These are phyloP conservation scores for Candida adriatica DNA, from an alignment of 805 yeast species.

Conservation along the genomic window DNA sequence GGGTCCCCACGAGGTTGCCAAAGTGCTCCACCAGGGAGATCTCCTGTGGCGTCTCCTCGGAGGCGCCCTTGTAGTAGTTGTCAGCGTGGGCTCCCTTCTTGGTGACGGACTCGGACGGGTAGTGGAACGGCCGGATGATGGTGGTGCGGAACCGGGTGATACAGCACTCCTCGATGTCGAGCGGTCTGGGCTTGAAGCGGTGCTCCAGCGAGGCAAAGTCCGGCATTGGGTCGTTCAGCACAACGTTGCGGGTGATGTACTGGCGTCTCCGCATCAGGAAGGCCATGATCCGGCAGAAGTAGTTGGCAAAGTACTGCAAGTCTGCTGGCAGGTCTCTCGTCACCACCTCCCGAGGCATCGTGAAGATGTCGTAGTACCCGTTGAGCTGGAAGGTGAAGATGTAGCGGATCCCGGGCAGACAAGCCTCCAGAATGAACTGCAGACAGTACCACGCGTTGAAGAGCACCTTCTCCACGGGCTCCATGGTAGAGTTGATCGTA, in stretches of 20 bases:
- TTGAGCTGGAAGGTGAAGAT: conserved; percentile 17
- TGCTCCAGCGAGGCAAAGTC: conserved; percentile 6
- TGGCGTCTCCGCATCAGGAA: conserved; percentile 16
- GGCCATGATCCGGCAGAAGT: conserved; percentile 16
- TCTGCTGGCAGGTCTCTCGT: conserved; percentile 6
- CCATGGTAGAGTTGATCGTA: conserved; percentile 9
- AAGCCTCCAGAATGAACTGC: conserved; percentile 12
- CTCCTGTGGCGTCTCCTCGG: conserved; percentile 1
- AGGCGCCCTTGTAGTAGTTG: conserved; percentile 6
- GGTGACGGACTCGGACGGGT: conserved; percentile 14
- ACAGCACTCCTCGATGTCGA: conserved; percentile 18
- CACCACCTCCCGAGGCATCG: conserved; percentile 9
- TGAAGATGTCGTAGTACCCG: conserved; percentile 15
- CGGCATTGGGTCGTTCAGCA: conserved; percentile 19
- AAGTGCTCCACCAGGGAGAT: conserved; percentile 2
- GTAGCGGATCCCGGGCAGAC: conserved; percentile 14
- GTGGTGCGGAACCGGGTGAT: conserved; percentile 13
- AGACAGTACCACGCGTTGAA: conserved; percentile 16
- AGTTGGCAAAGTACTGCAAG: conserved; percentile 11
- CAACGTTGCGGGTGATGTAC: conserved; percentile 13
- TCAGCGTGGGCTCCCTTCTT: neutral
- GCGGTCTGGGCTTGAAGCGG: conserved; percentile 14
- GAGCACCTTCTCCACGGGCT: conserved; percentile 11
- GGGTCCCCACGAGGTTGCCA: neutral
- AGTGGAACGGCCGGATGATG: conserved; percentile 13